phyloP scores from a whole-genome alignment of 192 early-diverging fungal genomes.

The Backusella westeae region DNA sequence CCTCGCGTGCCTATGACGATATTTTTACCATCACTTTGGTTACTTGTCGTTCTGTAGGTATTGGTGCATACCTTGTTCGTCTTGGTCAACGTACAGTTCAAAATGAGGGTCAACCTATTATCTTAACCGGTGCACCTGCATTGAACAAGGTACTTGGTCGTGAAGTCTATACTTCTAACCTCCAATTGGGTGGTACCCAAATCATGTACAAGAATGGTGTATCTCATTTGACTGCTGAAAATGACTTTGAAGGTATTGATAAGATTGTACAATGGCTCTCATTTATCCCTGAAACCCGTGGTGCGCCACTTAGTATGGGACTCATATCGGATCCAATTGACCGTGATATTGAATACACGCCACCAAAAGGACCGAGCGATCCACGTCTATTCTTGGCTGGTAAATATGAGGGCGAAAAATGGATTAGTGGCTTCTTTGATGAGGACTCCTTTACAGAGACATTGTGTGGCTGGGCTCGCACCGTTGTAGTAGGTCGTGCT shows the following conservation, averaged over 20 bases:
- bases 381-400: slow-evolving; percentile 91
- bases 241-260: slow-evolving; percentile 89
- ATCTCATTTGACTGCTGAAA: slow-evolving; percentile 92
- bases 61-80: slow-evolving; percentile 97
- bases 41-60: slow-evolving; percentile 97
- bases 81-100: slow-evolving; percentile 97
- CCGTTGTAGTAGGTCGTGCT: slow-evolving; percentile 91
- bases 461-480: slow-evolving; percentile 93
- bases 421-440: slow-evolving; percentile 95
- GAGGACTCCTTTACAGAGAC: slow-evolving; percentile 93
- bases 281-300: slow-evolving; percentile 77
- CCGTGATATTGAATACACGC: slow-evolving; percentile 77
- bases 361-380: slow-evolving; percentile 81
- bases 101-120: slow-evolving; percentile 97
- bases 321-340: slow-evolving; percentile 72
- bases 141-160: slow-evolving; percentile 97
- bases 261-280: slow-evolving; percentile 93
- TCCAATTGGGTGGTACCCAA: slow-evolving; percentile 97
- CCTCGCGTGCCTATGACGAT: slow-evolving; percentile 92
- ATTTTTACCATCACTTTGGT: slow-evolving; percentile 97
- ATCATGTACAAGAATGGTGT: slow-evolving; percentile 99
- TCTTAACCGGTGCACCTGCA: slow-evolving; percentile 93
- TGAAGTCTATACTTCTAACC: slow-evolving; percentile 95
- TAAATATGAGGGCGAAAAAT: slow-evolving; percentile 60
- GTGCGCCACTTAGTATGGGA: slow-evolving; percentile 64